phyloP scores from a whole-genome alignment of 768 basidiomycete species.

The Boletellus emodensis region DNA sequence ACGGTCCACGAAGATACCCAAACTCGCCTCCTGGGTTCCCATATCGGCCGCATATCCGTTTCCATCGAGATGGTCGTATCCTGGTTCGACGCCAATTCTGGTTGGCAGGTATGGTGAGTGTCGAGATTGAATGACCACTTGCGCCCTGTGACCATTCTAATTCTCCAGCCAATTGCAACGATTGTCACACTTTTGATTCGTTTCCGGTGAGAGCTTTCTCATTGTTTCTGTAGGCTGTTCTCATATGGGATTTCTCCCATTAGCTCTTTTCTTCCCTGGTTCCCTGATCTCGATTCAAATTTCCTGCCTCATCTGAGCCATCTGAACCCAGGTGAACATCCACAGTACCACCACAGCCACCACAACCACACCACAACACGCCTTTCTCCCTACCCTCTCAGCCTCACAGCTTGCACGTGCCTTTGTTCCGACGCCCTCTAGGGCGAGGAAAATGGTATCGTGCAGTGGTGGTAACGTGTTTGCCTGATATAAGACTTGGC shows the following conservation, averaged over 20 bases:
- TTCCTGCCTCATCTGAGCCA: too few species aligned
- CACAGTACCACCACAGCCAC: neutral
- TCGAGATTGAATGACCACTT: neutral
- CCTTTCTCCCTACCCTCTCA: too few species aligned
- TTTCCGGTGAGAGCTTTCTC: neutral
- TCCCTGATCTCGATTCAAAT: too few species aligned
- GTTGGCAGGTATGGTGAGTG: constrained; percentile 1
- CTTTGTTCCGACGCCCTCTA: neutral
- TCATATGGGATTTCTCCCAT: neutral
- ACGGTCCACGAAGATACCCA: neutral
- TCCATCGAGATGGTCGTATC: constrained; percentile 4
- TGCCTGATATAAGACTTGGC: neutral
- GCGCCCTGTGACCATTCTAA: neutral
- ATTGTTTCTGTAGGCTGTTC: neutral
- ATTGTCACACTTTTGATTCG: constrained; percentile 12
- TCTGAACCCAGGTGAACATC: neutral
- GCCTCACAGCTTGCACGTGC: neutral
- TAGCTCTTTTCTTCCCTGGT: neutral
- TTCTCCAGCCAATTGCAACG: constrained; percentile 5
- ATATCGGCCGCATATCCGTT: neutral
- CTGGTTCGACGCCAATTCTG: neutral
- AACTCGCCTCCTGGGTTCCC: constrained; percentile 4
- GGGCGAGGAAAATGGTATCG: neutral
- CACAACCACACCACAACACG: neutral
- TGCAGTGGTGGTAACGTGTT: neutral